Evolutionary conservation across 305 asterid species (phyloP), one percentile per base, ranked within the genome.

Genomic region (Caryopteris hybrid): DNA sequence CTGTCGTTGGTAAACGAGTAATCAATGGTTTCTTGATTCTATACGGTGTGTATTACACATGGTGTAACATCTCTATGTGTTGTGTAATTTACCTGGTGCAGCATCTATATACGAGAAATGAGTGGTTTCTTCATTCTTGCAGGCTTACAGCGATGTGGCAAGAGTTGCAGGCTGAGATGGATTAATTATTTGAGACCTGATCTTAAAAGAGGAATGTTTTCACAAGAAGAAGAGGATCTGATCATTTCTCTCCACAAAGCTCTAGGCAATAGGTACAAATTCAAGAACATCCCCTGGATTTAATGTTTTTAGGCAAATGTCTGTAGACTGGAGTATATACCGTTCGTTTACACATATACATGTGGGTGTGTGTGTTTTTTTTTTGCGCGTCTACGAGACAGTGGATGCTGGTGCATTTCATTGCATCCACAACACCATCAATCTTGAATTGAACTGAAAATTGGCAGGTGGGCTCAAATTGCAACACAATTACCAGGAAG

Each of bases 381-480:
- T n/a, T n/a, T n/a, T n/a, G n/a, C n/a, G n/a, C n/a, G n/a, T n/a
- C n/a, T n/a, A n/a, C n/a, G n/a, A n/a, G 33, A 5, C 5, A 27
- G 33, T 27, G 33, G 33, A 27, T 27, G 33, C 33, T n/a, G n/a
- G n/a, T n/a, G n/a, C n/a, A n/a, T n/a, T n/a, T n/a, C n/a, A n/a
- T n/a, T n/a, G n/a, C n/a, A n/a, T n/a, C n/a, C n/a, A n/a, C n/a
- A n/a, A n/a, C n/a, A n/a, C n/a, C n/a, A n/a, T n/a, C n/a, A n/a
- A n/a, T n/a, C n/a, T n/a, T n/a, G n/a, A n/a, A n/a, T 38, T 18
- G 36, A 38, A 23, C 6, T 17, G 13, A 8, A 17, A 56, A 23
- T 36, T 45, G 73, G 61, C 78, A 90, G 97, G 84, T 90, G 97
- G 97, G 92, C 98, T 45, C 94, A 89, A 75, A 89, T 91, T 52